A percentile compares a stretch with the other conserved stretches of the same genome.
phyloP scores from a whole-genome alignment of 345 rosid species.

The Populus deltoides region DNA sequence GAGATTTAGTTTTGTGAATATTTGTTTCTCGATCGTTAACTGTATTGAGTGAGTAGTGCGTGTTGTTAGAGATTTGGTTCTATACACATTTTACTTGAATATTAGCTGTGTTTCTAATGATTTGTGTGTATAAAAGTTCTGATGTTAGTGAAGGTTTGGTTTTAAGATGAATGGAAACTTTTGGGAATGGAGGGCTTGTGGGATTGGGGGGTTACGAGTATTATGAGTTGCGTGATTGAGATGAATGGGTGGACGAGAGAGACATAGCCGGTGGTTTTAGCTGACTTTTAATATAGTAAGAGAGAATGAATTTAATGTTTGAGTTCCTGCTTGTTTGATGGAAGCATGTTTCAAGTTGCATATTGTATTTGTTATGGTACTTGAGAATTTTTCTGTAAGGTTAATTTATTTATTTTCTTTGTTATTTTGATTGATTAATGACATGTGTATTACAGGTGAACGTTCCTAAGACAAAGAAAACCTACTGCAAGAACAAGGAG shows the following conservation, averaged over 20 bases:
- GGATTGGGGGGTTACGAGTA: background rate
- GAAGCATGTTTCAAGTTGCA: background rate
- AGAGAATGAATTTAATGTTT: background rate
- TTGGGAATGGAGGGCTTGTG: background rate
- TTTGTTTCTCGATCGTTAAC: background rate
- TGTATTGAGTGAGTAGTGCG: background rate
- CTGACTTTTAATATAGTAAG: background rate
- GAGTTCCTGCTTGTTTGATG: background rate
- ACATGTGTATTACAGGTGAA: conserved; percentile 49
- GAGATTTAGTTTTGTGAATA: background rate
- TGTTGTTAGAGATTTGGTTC: background rate
- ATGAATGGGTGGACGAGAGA: background rate
- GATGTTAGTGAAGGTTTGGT: background rate
- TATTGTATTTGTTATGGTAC: background rate
- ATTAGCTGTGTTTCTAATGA: background rate
- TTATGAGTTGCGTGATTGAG: background rate
- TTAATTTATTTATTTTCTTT: background rate
- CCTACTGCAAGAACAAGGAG: conserved; percentile 23
- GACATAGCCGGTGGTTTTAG: background rate
- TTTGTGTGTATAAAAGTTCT: background rate
- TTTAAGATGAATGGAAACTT: background rate
- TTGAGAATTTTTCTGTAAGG: background rate
- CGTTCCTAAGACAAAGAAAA: conserved; percentile 80
- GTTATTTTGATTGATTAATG: background rate
- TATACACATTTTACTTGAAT: background rate